A percentile compares a stretch with the other conserved stretches of the same genome.
Evolutionary conservation across 2,329 filamentous ascomycete species (phyloP).

Genomic region (Pseudomassariella vexata): DNA sequence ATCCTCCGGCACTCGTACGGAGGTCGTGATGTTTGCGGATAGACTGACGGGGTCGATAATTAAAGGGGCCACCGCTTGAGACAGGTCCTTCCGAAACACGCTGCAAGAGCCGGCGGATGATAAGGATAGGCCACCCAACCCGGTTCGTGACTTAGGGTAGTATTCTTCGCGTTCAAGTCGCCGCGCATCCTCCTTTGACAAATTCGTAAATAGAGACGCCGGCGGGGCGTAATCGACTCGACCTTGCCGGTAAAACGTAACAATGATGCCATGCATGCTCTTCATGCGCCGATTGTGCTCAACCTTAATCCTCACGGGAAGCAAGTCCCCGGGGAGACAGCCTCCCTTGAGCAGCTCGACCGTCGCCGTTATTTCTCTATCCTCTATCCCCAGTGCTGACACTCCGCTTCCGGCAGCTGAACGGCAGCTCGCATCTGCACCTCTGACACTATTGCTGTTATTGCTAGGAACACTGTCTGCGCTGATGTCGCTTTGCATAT

Average conservation of each 20-base stretch:
- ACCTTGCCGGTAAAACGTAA: constrained; percentile 86
- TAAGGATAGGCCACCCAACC: constrained; percentile 78
- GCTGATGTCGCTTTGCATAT: constrained; percentile 63
- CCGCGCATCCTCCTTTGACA: constrained; percentile 59
- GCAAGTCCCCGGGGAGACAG: constrained; percentile 76
- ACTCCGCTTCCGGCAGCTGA: constrained; percentile 42
- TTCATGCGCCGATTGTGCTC: constrained; percentile 86
- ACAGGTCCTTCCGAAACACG: constrained; percentile 91
- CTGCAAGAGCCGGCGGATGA: constrained; percentile 82
- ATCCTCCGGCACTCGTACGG: constrained; percentile 82
- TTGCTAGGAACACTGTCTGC: constrained; percentile 64
- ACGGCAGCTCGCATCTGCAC: constrained; percentile 39
- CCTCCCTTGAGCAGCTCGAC: constrained; percentile 79
- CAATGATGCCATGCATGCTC: constrained; percentile 86
- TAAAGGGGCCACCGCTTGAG: constrained; percentile 81
- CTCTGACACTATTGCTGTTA: constrained; percentile 51
- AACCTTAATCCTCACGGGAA: constrained; percentile 75
- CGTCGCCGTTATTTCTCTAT: constrained; percentile 79
- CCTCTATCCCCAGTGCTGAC: constrained; percentile 45
- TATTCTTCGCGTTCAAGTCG: constrained; percentile 74
- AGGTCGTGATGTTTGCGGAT: constrained; percentile 73
- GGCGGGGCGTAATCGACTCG: constrained; percentile 74
- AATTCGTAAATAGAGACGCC: constrained; percentile 40
- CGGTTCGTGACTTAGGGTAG: constrained; percentile 81
- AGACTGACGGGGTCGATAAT: constrained; percentile 79